phyloP scores from a whole-genome alignment of 2,329 filamentous ascomycete genomes.

The Paraconiothyrium sp. region DNA sequence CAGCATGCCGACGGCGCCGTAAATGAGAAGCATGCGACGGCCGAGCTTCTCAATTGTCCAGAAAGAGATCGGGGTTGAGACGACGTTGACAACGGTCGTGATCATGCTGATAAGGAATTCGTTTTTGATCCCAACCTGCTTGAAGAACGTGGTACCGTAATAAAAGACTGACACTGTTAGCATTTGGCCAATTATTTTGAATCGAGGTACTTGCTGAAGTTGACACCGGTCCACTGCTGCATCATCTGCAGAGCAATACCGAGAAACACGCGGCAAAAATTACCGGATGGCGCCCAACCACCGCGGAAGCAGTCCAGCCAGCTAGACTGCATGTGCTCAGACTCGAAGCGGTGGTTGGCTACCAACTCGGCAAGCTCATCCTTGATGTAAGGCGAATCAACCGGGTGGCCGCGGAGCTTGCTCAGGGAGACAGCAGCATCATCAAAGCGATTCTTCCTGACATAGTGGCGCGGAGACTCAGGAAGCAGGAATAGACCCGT shows the following conservation, averaged over 20 bases:
- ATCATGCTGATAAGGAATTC: conserved; percentile 85
- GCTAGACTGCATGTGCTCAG: conserved; percentile 60
- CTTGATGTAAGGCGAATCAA: conserved; percentile 78
- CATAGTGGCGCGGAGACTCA: conserved; percentile 85
- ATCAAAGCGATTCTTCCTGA: conserved; percentile 78
- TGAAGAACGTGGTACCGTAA: conserved; percentile 82
- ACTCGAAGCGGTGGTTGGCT: conserved; percentile 88
- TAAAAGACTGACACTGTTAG: conserved; percentile 40
- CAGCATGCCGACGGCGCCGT: conserved; percentile 82
- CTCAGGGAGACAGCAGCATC: conserved; percentile 70
- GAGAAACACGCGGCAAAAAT: conserved; percentile 58
- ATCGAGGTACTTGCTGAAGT: conserved; percentile 68
- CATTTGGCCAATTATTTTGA: background rate
- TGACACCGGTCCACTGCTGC: conserved; percentile 77
- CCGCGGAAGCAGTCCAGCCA: conserved; percentile 75
- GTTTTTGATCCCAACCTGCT: conserved; percentile 78
- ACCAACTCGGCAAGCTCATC: conserved; percentile 84
- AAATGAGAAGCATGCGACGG: conserved; percentile 81
- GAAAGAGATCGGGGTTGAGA: conserved; percentile 87
- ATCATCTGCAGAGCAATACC: conserved; percentile 61
- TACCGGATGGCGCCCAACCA: conserved; percentile 62
- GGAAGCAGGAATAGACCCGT: conserved; percentile 78
- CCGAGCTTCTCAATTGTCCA: conserved; percentile 84
- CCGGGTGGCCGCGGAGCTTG: conserved; percentile 77
- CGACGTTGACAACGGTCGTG: conserved; percentile 88